phyloP scores from a whole-genome alignment of 768 basidiomycete genomes.

The Tylopilus intermedius region DNA sequence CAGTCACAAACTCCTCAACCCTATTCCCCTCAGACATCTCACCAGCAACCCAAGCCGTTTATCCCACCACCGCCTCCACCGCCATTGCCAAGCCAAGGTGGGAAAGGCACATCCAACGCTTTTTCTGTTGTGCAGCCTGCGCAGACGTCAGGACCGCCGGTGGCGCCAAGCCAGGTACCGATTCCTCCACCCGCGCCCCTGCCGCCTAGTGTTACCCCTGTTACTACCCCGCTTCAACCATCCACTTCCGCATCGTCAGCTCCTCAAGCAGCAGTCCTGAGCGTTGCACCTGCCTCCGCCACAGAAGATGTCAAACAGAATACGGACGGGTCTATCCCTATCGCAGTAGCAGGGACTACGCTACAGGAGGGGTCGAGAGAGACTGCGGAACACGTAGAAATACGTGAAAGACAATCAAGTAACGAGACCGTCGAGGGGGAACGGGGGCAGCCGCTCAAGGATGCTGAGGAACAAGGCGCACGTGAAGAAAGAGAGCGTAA shows the following conservation, averaged over 20 bases:
- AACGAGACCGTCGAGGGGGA: conserved; percentile 9
- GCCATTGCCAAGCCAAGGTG: conserved; percentile 6
- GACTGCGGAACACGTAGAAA: background rate
- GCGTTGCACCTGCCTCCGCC: conserved; percentile 1
- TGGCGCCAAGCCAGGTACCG: conserved; percentile 6
- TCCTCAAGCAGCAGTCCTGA: conserved; percentile 5
- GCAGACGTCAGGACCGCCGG: conserved; percentile 1
- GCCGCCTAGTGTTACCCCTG: background rate
- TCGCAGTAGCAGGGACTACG: background rate
- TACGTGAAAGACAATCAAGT: conserved; percentile 14
- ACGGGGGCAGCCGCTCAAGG: background rate
- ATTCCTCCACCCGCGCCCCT: conserved; percentile 5
- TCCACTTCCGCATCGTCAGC: conserved; percentile 19
- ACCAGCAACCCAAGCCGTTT: conserved; percentile 17
- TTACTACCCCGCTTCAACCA: conserved; percentile 14
- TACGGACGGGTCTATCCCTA: conserved; percentile 26
- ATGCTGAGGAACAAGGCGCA: background rate
- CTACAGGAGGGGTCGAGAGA: background rate
- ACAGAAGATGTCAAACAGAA: conserved; percentile 36
- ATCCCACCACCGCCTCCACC: conserved; percentile 15
- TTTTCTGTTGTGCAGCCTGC: conserved; percentile 2
- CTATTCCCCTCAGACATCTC: conserved; percentile 14
- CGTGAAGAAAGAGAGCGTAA: background rate
- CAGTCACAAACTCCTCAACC: conserved; percentile 14
- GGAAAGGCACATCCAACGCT: background rate